Percentiles rank a stretch among this genome's conserved stretches.
Evolutionary conservation across 352 stramenopile genomes (phyloP).

Genomic region (Phytopythium kandeliae): DNA sequence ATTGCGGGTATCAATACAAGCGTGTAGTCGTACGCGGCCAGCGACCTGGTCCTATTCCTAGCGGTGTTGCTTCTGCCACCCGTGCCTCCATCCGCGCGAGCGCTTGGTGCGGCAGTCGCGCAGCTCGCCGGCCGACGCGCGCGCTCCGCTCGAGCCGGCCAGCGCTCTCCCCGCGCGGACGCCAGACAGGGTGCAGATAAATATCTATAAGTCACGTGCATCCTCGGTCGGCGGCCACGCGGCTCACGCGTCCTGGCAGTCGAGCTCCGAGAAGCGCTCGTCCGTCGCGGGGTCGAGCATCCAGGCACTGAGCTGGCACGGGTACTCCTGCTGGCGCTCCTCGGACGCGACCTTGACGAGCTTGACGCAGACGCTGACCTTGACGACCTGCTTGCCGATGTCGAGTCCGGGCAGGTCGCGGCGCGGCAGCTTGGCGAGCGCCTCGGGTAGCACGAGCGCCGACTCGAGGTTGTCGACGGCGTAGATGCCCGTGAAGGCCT

Average conservation of each 20-base stretch:
- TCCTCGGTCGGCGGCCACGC: constrained; percentile 9
- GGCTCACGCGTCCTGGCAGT: constrained; percentile 17
- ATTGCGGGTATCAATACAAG: constrained; percentile 3
- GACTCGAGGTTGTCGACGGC: constrained; percentile 63
- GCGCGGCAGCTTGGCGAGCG: constrained; percentile 33
- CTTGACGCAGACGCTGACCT: constrained; percentile 52
- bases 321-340: constrained; percentile 43
- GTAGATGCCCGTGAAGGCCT: constrained; percentile 64
- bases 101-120: background rate
- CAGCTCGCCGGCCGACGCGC: too few relatives aligned
- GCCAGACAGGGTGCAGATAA: constrained; percentile 21
- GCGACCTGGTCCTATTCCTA: constrained; percentile 1
- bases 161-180: background rate
- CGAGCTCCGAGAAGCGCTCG: constrained; percentile 34
- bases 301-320: constrained; percentile 56
- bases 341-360: constrained; percentile 45
- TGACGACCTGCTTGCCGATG: constrained; percentile 50
- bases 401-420: constrained; percentile 31
- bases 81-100: background rate
- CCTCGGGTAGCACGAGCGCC: constrained; percentile 43
- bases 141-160: too few relatives aligned
- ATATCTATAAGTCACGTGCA: constrained; percentile 31
- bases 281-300: constrained; percentile 30
- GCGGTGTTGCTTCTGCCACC: background rate
- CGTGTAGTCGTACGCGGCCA: background rate